Percentiles rank a stretch among this genome's conserved stretches.
Evolutionary conservation across 768 basidiomycete genomes (phyloP).

Genomic region (Rhodosporidiobolus odoratus): DNA sequence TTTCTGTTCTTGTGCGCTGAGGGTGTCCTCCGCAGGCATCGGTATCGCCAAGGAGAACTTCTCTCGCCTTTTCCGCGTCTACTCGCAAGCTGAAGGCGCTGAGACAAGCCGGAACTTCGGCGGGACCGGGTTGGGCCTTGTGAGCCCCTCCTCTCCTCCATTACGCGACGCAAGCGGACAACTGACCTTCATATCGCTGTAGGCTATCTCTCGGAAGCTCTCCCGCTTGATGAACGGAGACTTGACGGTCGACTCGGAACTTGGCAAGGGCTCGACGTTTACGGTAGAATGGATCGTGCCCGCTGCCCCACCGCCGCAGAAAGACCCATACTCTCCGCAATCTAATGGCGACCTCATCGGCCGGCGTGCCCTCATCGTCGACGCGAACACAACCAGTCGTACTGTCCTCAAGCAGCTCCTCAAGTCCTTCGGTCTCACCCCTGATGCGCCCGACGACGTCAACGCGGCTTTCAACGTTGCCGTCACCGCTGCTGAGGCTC

Average conservation of each 20-base stretch:
- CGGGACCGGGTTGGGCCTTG: constrained; percentile 32
- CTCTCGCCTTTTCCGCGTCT: constrained; percentile 30
- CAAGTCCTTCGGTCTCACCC: constrained; percentile 12
- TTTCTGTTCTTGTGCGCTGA: no score
- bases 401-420: constrained; percentile 22
- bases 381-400: constrained; percentile 21
- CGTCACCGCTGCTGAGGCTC: not conserved
- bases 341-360: constrained; percentile 30
- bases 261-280: constrained; percentile 35
- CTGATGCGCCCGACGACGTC: not conserved
- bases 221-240: constrained; percentile 32
- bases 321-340: constrained; percentile 19
- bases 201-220: constrained; percentile 38
- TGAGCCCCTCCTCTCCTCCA: no score
- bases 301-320: not conserved
- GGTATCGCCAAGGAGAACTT: constrained; percentile 37
- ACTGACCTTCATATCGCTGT: no score
- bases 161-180: no score
- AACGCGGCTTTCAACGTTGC: constrained; percentile 13
- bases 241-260: constrained; percentile 24
- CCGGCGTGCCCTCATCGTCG: constrained; percentile 32
- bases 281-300: constrained; percentile 25
- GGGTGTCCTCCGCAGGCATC: constrained; percentile 25
- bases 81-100: constrained; percentile 35
- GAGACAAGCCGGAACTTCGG: constrained; percentile 33